Base-by-base conservation (phyloP, 495 filamentous ascomycete species). In the Penicillium riverlandense region DNA sequence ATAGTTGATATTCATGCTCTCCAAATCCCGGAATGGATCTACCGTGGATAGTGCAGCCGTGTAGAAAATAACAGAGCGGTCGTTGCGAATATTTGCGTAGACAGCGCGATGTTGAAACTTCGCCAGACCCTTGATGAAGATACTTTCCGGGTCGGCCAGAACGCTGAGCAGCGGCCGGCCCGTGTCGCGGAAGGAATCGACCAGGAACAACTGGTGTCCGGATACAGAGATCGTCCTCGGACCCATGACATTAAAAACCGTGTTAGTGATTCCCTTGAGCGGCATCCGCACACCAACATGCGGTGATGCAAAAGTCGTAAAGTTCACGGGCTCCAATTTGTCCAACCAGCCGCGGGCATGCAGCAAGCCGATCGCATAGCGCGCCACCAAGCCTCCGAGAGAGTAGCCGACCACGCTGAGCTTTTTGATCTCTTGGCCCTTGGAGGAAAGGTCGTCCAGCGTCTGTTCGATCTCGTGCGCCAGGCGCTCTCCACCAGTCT, bases 391-490 rank as follows among this genome's bases (percentile, higher is more conserved):
- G 1, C 91, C 90, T 40, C 91, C 91, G 5, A 96, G 72, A 0
- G 86, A 92, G 61, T 97, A 97, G 32, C 91, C 91, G 34, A 90
- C 77, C 13, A 97, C 58, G 59, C 89, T 95, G 29, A 97, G 58
- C 67, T 88, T 95, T 37, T 60, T 80, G 53, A 96, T 85, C 5
- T 78, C 67, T 30, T 80, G 74, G 4, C 89, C 90, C n/a, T 61
- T 63, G 30, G 62, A 61, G 11, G 74, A 72, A 36, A 91, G 72
- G n/a, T 71, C 60, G 29, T 84, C 76, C 29, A 96, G 63, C 32
- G 80, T 82, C 50, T 90, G 80, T 62, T 96, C 90, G 41, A 96
- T 88, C 70, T 97, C 91, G 49, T 80, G 69, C 13, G 83, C 84
- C 29, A 96, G 81, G 33, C 91, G 82, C 71, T 97, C 91, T 45